These are phyloP conservation scores for Dactylonectria macrodidyma DNA, from an alignment of 2,329 filamentous ascomycete species.

Conservation along the genomic window DNA sequence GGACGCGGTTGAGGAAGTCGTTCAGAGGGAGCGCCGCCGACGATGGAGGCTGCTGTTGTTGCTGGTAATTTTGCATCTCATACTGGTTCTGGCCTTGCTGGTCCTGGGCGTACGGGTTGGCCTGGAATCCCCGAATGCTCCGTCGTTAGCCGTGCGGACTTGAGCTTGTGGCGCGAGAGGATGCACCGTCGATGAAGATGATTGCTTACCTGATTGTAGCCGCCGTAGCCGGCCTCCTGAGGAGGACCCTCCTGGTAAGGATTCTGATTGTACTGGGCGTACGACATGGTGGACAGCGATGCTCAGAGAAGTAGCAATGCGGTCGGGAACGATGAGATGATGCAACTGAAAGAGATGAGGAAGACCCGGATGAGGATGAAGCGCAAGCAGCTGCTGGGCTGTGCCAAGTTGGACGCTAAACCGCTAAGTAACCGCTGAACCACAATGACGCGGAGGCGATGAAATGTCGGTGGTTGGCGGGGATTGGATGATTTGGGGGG, in stretches of 20 bases:
- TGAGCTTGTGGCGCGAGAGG: conserved; percentile 15
- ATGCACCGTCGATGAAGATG: conserved; percentile 36
- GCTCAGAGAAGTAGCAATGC: conserved; percentile 40
- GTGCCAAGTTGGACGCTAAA: conserved; percentile 21
- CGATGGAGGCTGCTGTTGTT: conserved; percentile 50
- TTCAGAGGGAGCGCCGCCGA: conserved; percentile 67
- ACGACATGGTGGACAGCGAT: conserved; percentile 66
- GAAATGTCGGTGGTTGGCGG: conserved; percentile 29
- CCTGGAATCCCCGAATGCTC: conserved; percentile 28
- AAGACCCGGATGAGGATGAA: conserved; percentile 36
- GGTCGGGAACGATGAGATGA: conserved; percentile 37
- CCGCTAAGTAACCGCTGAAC: conserved; percentile 15
- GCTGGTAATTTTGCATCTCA: conserved; percentile 69
- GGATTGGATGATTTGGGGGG: conserved; percentile 23
- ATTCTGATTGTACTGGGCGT: conserved; percentile 75
- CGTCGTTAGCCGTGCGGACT: conserved; percentile 31
- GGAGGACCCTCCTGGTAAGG: conserved; percentile 72
- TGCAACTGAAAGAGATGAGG: conserved; percentile 32
- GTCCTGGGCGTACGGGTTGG: conserved; percentile 51
- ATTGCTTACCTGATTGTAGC: conserved; percentile 63
- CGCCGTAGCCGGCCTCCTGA: conserved; percentile 63
- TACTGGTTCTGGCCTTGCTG: conserved; percentile 60
- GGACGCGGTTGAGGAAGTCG: conserved; percentile 79
- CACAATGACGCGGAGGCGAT: conserved; percentile 24
- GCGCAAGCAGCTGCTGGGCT: conserved; percentile 24